A percentile compares a stretch with the other conserved stretches of the same genome.
These are phyloP conservation scores for Echinosophora koreensis DNA, from an alignment of 306 rosid species.

Conservation along the genomic window DNA sequence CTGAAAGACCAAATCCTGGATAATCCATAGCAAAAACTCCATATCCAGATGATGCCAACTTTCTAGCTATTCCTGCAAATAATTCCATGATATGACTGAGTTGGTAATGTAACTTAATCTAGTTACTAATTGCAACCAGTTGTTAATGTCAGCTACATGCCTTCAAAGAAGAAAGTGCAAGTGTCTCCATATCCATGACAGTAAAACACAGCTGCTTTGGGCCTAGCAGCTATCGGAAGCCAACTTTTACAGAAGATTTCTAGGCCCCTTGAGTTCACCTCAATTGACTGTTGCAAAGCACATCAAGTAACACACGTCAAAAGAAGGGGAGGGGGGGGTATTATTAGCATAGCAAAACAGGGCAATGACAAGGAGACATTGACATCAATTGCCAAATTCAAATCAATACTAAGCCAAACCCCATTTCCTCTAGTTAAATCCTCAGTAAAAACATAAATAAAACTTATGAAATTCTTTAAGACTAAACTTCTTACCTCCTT, in stretches of 20 bases:
- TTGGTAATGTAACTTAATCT: constrained; percentile 2
- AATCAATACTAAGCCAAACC: not conserved
- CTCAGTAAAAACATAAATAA: not conserved
- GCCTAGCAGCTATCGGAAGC: constrained; percentile 73
- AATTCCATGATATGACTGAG: constrained; percentile 31
- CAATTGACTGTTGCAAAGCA: constrained; percentile 66
- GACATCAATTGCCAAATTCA: not conserved
- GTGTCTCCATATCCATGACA: constrained; percentile 99
- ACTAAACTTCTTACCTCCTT: constrained; percentile 68
- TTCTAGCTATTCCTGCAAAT: constrained; percentile 84
- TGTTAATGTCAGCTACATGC: constrained; percentile 59
- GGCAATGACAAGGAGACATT: constrained; percentile 19
- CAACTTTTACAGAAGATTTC: constrained; percentile 86
- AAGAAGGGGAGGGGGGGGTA: not conserved
- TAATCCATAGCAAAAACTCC: constrained; percentile 96
- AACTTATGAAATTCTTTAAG: constrained; percentile 28
- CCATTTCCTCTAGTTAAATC: not conserved
- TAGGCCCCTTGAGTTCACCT: constrained; percentile 75
- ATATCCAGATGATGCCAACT: constrained; percentile 74
- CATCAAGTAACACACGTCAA: constrained; percentile 25
- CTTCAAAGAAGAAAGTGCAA: constrained; percentile 96
- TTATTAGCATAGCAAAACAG: not conserved
- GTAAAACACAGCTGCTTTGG: constrained; percentile 78
- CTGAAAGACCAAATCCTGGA: constrained; percentile 97
- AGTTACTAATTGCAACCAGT: constrained; percentile 12